Evolutionary conservation across 2,329 filamentous ascomycete genomes (phyloP).

Genomic region (Penicillium digitatum): DNA sequence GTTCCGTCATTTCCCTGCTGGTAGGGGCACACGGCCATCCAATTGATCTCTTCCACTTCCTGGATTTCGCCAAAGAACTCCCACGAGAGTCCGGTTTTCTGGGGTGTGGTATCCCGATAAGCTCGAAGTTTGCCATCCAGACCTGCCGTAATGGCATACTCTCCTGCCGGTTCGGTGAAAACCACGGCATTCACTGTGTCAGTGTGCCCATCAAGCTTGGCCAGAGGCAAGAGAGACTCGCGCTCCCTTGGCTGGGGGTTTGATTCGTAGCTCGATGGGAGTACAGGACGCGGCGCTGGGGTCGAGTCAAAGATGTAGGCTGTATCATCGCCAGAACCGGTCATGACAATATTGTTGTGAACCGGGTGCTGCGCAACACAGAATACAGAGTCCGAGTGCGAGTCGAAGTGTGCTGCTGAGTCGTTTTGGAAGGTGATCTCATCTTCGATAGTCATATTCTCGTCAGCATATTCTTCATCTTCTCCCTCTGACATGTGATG

Average conservation of each 20-base stretch:
- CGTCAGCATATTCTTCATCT: constrained; percentile 51
- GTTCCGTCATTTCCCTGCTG: constrained; percentile 48
- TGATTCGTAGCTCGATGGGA: constrained; percentile 71
- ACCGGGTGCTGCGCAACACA: constrained; percentile 88
- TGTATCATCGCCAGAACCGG: constrained; percentile 80
- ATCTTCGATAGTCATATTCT: constrained; percentile 47
- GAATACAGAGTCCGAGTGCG: constrained; percentile 87
- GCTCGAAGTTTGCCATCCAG: constrained; percentile 78
- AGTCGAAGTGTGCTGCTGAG: constrained; percentile 86
- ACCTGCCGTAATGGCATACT: constrained; percentile 81
- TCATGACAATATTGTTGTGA: constrained; percentile 72
- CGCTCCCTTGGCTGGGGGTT: constrained; percentile 60
- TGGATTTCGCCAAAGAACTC: constrained; percentile 71
- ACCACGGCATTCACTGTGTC: constrained; percentile 84
- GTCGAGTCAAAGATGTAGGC: constrained; percentile 82
- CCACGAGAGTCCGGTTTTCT: constrained; percentile 53
- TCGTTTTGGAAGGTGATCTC: constrained; percentile 82
- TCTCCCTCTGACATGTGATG: constrained; percentile 72
- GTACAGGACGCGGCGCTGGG: constrained; percentile 58
- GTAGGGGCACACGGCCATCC: constrained; percentile 73
- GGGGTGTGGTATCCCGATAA: constrained; percentile 54
- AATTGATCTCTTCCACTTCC: constrained; percentile 94
- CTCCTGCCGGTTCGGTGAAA: constrained; percentile 78
- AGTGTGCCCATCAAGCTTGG: constrained; percentile 79
- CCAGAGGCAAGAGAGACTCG: constrained; percentile 61